Evolutionary conservation across 257 asterid genomes (phyloP), one percentile per base, ranked within the genome.

Genomic region (Ajuga chamaepitys): DNA sequence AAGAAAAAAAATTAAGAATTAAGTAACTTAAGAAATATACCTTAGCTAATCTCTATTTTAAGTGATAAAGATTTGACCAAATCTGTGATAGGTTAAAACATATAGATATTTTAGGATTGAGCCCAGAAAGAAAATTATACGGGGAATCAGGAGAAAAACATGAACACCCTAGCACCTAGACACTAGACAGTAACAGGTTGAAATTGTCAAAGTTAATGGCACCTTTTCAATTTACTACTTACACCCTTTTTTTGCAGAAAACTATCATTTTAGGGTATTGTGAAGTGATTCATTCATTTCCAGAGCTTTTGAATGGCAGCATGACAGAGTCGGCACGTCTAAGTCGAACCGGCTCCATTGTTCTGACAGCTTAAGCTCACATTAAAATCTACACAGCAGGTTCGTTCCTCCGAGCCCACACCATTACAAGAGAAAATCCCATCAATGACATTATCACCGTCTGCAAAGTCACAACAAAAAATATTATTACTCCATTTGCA

Each of bases 371-470:
- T 32, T n/a, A n/a, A n/a, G n/a, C n/a, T n/a, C n/a, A n/a, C n/a
- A n/a, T n/a, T n/a, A n/a, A n/a, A n/a, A n/a, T n/a, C n/a, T n/a
- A 48, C 20, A 30, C 65, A 56, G 69, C 72, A 45, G 78, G 34
- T 63, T 77, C 70, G 62, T 79, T 80, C 78, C 58, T 85, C 80
- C 62, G 82, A 48, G 81, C 74, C 96, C 98, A 93, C 50, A 87
- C 28, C 97, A 87, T 81, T 22, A 93, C 98, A 10, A 93, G 95
- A 54, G 97, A 82, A 82, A 93, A 93, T 46, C 98, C 98, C 95
- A 93, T 89, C 75, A 93, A 71, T 10, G 97, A 86, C 97, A 92
- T 89, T 45, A 88, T 83, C 16, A 87, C 96, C 7, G 91, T 88
- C 97, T 90, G 97, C 79, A 81, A 74, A 63, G 11, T 22, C 37